Percentiles rank a stretch among this genome's conserved stretches.
phyloP scores from a whole-genome alignment of 1,284 basidiomycete species.

The Malassezia psittaci region DNA sequence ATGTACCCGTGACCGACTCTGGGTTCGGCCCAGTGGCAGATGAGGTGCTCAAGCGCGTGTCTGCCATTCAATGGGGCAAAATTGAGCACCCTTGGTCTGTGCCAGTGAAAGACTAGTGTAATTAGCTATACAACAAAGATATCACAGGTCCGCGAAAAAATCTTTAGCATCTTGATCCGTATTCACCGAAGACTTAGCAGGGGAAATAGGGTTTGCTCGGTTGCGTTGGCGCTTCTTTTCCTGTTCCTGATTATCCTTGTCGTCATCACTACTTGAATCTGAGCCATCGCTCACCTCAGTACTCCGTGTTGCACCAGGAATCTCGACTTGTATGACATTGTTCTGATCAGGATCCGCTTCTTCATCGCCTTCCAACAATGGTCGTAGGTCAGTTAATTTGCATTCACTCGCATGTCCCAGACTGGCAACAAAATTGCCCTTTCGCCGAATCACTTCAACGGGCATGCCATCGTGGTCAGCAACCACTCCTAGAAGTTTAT shows the following conservation, averaged over 20 bases:
- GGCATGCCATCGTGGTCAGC: slow-evolving; percentile 75
- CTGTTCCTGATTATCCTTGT: background rate
- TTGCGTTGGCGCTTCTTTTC: too few species aligned
- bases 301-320: background rate
- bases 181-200: background rate
- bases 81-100: slow-evolving; percentile 71
- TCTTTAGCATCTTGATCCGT: background rate
- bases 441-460: slow-evolving; percentile 67
- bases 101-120: slow-evolving; percentile 1
- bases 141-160: slow-evolving; percentile 16
- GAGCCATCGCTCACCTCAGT: slow-evolving; percentile 6
- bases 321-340: background rate
- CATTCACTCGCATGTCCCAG: slow-evolving; percentile 81
- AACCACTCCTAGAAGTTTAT: slow-evolving; percentile 77
- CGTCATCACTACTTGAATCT: background rate
- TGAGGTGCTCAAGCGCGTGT: slow-evolving; percentile 69
- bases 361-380: slow-evolving; percentile 51
- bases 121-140: background rate
- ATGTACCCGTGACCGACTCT: slow-evolving; percentile 71
- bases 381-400: slow-evolving; percentile 68
- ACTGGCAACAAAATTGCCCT: slow-evolving; percentile 73
- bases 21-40: slow-evolving; percentile 79
- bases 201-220: too few species aligned
- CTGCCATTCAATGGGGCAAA: slow-evolving; percentile 78
- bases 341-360: slow-evolving; percentile 21